Evolutionary conservation across 73 alveolate genomes (phyloP).

Genomic region (Paramecium bursaria): DNA sequence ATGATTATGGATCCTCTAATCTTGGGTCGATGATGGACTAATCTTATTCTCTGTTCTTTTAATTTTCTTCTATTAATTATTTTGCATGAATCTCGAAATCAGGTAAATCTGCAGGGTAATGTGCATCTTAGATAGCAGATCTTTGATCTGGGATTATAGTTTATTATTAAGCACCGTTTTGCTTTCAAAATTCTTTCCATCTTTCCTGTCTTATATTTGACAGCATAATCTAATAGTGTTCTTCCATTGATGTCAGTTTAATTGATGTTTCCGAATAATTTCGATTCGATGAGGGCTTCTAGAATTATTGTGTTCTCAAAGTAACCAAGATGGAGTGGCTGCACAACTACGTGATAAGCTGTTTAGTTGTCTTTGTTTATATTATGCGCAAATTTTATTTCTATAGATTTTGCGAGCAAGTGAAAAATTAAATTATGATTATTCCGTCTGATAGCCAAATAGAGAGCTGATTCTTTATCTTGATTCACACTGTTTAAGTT

Average conservation of each 20-base stretch:
- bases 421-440: slow-evolving; percentile 73
- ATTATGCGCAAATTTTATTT: slow-evolving; percentile 63
- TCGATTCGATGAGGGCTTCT: slow-evolving; percentile 29
- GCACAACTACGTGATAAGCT: slow-evolving; percentile 83
- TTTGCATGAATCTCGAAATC: slow-evolving; percentile 75
- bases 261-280: slow-evolving; percentile 39
- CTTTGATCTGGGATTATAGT: no score
- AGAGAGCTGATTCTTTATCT: slow-evolving; percentile 83
- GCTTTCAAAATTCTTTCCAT: slow-evolving; percentile 74
- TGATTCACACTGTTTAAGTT: slow-evolving; percentile 71
- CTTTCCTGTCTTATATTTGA: slow-evolving; percentile 74
- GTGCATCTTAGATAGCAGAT: slow-evolving; percentile 4
- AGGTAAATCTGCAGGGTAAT: slow-evolving; percentile 72
- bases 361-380: slow-evolving; percentile 81
- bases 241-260: slow-evolving; percentile 80
- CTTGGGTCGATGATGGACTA: no score
- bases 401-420: slow-evolving; percentile 57
- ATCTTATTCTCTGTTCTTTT: no score
- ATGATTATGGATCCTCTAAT: no score
- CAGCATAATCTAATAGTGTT: slow-evolving; percentile 85
- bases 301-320: slow-evolving; percentile 91
- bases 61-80: slow-evolving; percentile 68
- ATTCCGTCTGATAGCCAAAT: slow-evolving; percentile 83
- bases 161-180: no score
- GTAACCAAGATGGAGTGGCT: slow-evolving; percentile 89